phyloP scores from a whole-genome alignment of 2,329 filamentous ascomycete species.

The Colletotrichum zoysiae region DNA sequence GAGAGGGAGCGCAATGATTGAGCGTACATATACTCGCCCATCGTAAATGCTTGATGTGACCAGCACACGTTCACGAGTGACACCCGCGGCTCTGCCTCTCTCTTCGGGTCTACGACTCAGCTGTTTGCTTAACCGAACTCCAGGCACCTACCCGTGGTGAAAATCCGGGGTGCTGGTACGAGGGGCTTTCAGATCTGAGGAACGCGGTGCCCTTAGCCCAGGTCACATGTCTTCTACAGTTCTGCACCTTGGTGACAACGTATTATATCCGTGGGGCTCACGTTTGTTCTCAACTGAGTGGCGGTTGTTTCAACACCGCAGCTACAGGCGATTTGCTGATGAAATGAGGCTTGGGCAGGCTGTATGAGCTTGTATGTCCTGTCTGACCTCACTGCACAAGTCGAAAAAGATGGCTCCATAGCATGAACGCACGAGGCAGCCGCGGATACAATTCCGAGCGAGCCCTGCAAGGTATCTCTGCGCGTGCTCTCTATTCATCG shows the following conservation, averaged over 20 bases:
- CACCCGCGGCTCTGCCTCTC: rapidly evolving
- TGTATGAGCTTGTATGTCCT: not conserved
- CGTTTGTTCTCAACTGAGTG: not conserved
- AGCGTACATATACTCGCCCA: constrained; percentile 59
- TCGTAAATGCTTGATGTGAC: not conserved
- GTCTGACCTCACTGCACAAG: not conserved
- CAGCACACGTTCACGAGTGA: not conserved
- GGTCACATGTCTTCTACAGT: too few species aligned
- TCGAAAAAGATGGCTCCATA: not conserved
- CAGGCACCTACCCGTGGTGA: constrained; percentile 37
- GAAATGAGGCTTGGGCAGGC: not conserved
- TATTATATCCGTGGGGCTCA: not conserved
- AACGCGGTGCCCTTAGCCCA: too few species aligned
- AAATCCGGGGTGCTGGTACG: not conserved
- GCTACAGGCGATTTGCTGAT: not conserved
- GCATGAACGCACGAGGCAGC: not conserved
- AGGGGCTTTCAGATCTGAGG: not conserved
- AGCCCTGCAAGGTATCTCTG: not conserved
- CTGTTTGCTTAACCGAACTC: not conserved
- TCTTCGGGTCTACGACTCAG: not conserved
- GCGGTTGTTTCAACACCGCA: not conserved
- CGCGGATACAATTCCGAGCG: not conserved
- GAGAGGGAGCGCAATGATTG: constrained; percentile 72
- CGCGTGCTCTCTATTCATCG: not conserved
- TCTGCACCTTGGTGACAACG: not conserved